Base-by-base conservation (phyloP, 331 rosid species). In the Saraca asoca region DNA sequence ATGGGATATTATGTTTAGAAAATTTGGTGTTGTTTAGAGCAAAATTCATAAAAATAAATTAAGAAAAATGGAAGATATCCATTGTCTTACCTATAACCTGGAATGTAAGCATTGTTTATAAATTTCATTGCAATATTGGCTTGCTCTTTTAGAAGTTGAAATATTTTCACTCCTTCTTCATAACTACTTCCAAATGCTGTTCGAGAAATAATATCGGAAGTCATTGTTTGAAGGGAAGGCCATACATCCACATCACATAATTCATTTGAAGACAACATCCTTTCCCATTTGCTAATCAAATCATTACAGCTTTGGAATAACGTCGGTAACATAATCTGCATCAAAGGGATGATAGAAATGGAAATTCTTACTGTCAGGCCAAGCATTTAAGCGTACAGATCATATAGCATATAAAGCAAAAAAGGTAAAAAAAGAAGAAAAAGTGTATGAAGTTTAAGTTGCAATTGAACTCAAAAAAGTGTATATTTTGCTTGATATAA, bases 241-340 rank as follows among this genome's bases (percentile, higher is more conserved):
- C 71, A 68, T 8, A 81, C 73, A 74, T 78, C 86, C 49, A 81
- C 43, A 64, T 78, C 80, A 9, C 68, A 56, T 10, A 58, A n/a
- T 12, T 63, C 58, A 4, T 51, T 38, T 10, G 17, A 39, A 35
- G 45, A 33, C 53, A 52, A 49, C 7, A 71, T 7, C 0, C 6
- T 16, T 10, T 57, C 55, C 51, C 44, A 72, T 39, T 17, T 33
- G 5, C 55, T 62, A 4, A 68, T 12, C 50, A n/a, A 11, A 44
- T 8, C 15, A n/a, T n/a, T 44, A 11, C 50, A 44, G 6, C 50
- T 11, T 44, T 12, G 16, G 16, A 11, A 12, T 5, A 44, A 44
- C 11, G 16, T n/a, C 12, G 50, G 50, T n/a, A 44, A 44, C 50
- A 44, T 44, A 44, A 12, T 44, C 50, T 44, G 50, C 5, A 6